Percentiles rank a stretch among this genome's conserved stretches.
phyloP scores from a whole-genome alignment of 139 green algal genomes.

The Eudorina sp. region DNA sequence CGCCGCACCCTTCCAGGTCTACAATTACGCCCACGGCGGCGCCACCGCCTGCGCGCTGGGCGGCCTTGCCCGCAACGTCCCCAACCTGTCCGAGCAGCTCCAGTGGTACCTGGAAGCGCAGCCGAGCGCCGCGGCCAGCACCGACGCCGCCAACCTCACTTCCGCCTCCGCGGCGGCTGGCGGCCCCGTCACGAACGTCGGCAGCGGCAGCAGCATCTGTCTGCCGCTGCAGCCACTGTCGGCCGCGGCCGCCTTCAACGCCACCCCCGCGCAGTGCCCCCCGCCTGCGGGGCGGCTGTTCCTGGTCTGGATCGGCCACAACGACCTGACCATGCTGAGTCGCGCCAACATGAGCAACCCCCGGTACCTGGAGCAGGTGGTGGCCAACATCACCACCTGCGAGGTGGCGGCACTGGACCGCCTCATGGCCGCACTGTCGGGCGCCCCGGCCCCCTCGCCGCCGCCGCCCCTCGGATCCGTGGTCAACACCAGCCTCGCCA shows the following conservation, averaged over 20 bases:
- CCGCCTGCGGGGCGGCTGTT: background rate
- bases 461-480: too few species aligned
- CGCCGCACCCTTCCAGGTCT: background rate
- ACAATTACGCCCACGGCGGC: constrained; percentile 24
- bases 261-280: background rate
- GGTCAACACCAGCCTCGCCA: too few species aligned
- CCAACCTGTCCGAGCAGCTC: background rate
- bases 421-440: constrained; percentile 4
- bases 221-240: background rate
- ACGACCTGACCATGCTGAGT: background rate
- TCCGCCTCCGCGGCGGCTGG: background rate
- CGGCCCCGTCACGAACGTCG: background rate
- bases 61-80: background rate
- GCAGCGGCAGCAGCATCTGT: background rate
- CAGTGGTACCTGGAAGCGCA: background rate
- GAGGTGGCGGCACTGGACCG: background rate
- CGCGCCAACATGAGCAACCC: background rate
- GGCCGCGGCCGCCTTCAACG: background rate
- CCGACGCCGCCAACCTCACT: background rate
- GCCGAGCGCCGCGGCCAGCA: background rate
- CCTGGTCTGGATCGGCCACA: constrained; percentile 13
- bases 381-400: constrained; percentile 6
- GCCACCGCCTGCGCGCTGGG: background rate
- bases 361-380: background rate
- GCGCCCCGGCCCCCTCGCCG: background rate